These are phyloP conservation scores for Ulota crispa DNA, from an alignment of 225 moss, liverwort and hornwort species.

Conservation along the genomic window DNA sequence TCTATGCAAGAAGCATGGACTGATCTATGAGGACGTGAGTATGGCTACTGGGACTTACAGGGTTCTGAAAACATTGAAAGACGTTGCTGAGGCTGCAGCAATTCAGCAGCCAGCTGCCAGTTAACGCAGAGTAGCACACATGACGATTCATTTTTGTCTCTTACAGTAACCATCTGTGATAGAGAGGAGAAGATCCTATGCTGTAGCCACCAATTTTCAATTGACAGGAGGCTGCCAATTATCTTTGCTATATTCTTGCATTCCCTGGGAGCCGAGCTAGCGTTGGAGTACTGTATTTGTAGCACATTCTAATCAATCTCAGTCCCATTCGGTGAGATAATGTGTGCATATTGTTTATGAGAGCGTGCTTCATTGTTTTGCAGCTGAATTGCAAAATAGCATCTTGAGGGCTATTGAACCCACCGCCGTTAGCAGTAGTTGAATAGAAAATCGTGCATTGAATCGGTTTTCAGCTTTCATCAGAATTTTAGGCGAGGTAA, in stretches of 20 bases:
- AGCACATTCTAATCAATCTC: not conserved
- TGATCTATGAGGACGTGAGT: conserved; percentile 79
- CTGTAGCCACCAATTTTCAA: conserved; percentile 47
- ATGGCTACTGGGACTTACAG: conserved; percentile 62
- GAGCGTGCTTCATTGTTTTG: not conserved
- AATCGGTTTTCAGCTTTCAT: not conserved
- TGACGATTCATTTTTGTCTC: conserved; percentile 36
- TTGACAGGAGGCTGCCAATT: conserved; percentile 36
- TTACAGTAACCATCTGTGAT: conserved; percentile 27
- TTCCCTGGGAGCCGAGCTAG: conserved; percentile 7
- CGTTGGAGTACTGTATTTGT: conserved; percentile 12
- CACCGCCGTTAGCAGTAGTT: not conserved
- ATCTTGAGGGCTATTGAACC: not conserved
- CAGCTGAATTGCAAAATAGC: not conserved
- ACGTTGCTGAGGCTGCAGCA: conserved; percentile 77
- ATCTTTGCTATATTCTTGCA: conserved; percentile 8
- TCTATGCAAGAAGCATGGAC: conserved; percentile 80
- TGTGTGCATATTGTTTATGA: not conserved
- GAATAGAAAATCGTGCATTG: not conserved
- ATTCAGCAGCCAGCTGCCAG: conserved; percentile 26
- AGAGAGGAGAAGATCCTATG: conserved; percentile 8
- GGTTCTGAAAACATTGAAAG: conserved; percentile 67
- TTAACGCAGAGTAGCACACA: conserved; percentile 18
- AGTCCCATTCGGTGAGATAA: not conserved
- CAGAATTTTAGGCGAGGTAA: not conserved